Base-by-base conservation (phyloP, 164 flowering plant species). In the Kalanchoe fedtschenkoi region DNA sequence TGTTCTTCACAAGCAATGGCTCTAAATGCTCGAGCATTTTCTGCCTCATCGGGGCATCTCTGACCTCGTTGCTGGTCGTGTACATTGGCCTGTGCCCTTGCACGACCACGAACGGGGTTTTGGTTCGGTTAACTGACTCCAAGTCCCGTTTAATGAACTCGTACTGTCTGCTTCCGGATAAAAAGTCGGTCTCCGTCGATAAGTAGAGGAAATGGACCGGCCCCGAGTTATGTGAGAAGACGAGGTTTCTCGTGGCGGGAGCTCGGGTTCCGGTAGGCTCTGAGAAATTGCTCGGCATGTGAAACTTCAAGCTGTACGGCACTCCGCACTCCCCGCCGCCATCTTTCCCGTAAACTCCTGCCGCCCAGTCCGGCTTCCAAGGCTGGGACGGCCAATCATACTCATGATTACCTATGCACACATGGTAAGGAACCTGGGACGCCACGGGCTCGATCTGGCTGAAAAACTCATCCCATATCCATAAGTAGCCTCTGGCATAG, bases 21-120 rank as follows among this genome's bases (percentile, higher is more conserved):
- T 95, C 97, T 69, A 85, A 62, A 65, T 84, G 78, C 70, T 80
- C 81, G 8, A 78, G 72, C 89, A 95, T 68, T 66, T 71, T 83
- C 61, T 68, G 65, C 59, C 87, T 85, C 44, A 87, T 24, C 2
- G 93, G 81, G 9, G 77, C 69, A 62, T 87, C 99, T 71, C 83
- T 75, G 0, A 8, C 0, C 58, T 86, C 88, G 44, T 80, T 56
- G 81, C 97, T 89, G 17, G 96, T 87, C 5, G 97, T 95, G 82
- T 95, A 95, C 99, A 95, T 95, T 10, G 99, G 99, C 61, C 99
- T 74, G 75, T 90, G 99, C 60, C 99, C 99, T 75, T 95, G 97
- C 60, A 95, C 85, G 21, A 95, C 83, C 63, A 95, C 80, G 65
- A 87, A 95, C 19, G 97, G 97, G 30, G 88, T 87, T 71, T 78